Percentiles rank a stretch among this genome's conserved stretches.
Conservation (phyloP, 371 early-diverging fungal genomes). For the Zychaea mexicana region DNA sequence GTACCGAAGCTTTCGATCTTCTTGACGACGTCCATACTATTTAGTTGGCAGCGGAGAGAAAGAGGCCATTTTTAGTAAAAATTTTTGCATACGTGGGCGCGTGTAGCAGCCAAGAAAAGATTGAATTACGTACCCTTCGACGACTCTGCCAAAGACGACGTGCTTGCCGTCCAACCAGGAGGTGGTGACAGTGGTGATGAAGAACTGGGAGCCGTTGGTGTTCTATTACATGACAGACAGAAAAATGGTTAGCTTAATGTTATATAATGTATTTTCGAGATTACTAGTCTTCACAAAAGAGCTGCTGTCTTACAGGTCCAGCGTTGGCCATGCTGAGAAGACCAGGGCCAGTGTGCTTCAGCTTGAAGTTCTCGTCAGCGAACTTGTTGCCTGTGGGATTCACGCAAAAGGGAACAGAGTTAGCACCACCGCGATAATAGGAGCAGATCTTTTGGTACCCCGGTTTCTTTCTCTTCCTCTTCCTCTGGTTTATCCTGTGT, state of each 20-base stretch:
- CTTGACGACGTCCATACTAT: constrained; percentile 70
- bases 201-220: constrained; percentile 99
- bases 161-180: constrained; percentile 99
- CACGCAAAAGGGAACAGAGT: too few relatives aligned
- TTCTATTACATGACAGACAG: too few relatives aligned
- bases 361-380: constrained; percentile 95
- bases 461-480: neutral
- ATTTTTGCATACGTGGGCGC: too few relatives aligned
- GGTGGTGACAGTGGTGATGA: constrained; percentile 86
- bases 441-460: too few relatives aligned
- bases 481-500: constrained; percentile 8
- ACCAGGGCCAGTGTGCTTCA: constrained; percentile 93
- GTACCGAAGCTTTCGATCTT: constrained; percentile 72
- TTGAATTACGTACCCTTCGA: constrained; percentile 61
- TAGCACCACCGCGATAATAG: too few relatives aligned
- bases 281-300: too few relatives aligned
- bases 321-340: constrained; percentile 96
- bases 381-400: constrained; percentile 60
- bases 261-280: too few relatives aligned
- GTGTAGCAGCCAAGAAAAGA: neutral
- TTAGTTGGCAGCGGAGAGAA: neutral
- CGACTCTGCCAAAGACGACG: constrained; percentile 97
- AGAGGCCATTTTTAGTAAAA: neutral
- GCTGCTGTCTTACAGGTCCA: too few relatives aligned
- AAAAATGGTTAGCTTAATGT: too few relatives aligned